phyloP scores from a whole-genome alignment of 2,329 filamentous ascomycete species.

The Colletotrichum tabaci region DNA sequence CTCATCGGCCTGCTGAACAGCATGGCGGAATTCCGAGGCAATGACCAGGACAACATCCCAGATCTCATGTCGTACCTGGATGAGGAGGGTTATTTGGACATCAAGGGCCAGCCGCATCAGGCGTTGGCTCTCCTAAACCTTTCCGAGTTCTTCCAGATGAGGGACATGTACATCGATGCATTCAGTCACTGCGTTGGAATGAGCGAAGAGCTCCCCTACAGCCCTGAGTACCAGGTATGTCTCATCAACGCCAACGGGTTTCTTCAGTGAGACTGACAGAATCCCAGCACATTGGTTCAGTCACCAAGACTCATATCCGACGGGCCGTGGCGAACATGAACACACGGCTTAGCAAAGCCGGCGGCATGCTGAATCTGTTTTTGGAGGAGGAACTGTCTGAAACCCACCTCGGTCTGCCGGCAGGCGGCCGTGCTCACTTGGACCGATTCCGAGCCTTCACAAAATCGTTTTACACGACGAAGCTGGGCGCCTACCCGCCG shows the following conservation, averaged over 20 bases:
- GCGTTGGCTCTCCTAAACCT: conserved; percentile 78
- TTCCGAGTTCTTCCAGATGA: conserved; percentile 75
- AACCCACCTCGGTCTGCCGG: conserved; percentile 74
- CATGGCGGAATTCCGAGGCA: conserved; percentile 73
- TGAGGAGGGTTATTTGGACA: conserved; percentile 77
- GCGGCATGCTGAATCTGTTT: conserved; percentile 74
- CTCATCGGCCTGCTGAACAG: conserved; percentile 76
- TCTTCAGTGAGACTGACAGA: conserved; percentile 44
- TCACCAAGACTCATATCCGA: conserved; percentile 76
- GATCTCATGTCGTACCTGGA: conserved; percentile 78
- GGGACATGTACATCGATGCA: conserved; percentile 78
- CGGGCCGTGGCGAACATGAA: conserved; percentile 77
- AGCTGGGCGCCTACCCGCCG: conserved; percentile 82
- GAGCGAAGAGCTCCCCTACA: conserved; percentile 71
- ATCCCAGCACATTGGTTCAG: conserved; percentile 62
- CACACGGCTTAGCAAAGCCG: conserved; percentile 70
- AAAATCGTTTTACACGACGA: conserved; percentile 74
- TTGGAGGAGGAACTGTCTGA: conserved; percentile 80
- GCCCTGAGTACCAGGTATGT: conserved; percentile 74
- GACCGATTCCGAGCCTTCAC: conserved; percentile 81
- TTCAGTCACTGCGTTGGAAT: conserved; percentile 87
- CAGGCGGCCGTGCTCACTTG: conserved; percentile 75
- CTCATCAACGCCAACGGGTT: neutral
- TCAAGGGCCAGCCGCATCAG: conserved; percentile 76
- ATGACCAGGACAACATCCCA: conserved; percentile 68